Percentiles rank a stretch among this genome's conserved stretches.
Evolutionary conservation across 73 alveolate genomes (phyloP).

Genomic region (Strombidium stylifer): DNA sequence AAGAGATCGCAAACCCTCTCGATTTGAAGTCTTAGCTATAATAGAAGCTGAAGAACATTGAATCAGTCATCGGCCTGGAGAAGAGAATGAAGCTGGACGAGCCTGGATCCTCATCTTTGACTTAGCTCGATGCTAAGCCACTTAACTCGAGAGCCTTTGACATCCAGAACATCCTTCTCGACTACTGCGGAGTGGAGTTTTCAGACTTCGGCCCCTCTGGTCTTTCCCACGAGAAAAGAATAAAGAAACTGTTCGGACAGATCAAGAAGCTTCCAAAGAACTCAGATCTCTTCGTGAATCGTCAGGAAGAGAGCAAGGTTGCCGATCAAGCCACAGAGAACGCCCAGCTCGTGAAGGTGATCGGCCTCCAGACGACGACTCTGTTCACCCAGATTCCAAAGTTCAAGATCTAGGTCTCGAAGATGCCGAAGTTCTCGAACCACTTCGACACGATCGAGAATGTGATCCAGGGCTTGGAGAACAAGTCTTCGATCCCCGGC

Average conservation of each 20-base stretch:
- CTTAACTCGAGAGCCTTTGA: conserved; percentile 18
- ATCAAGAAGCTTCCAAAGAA: conserved; percentile 24
- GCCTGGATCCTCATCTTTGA: not conserved
- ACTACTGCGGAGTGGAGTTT: conserved; percentile 16
- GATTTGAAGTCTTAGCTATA: not conserved
- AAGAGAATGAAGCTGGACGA: conserved; percentile 15
- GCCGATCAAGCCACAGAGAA: conserved; percentile 17
- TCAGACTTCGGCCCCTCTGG: not conserved
- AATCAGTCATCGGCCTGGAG: not conserved
- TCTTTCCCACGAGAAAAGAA: not conserved
- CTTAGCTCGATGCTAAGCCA: conserved; percentile 18
- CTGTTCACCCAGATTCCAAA: conserved; percentile 18
- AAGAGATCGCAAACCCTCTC: not conserved
- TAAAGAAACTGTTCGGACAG: conserved; percentile 13
- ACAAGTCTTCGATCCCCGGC: conserved; percentile 20
- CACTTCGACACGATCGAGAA: conserved; percentile 49
- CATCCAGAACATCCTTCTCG: conserved; percentile 24
- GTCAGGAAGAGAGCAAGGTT: conserved; percentile 3
- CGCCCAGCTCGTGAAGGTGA: conserved; percentile 28
- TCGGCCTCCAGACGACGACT: conserved; percentile 30
- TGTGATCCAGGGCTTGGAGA: conserved; percentile 16
- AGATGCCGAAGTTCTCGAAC: conserved; percentile 46
- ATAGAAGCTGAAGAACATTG: not conserved
- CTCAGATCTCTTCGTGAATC: not conserved
- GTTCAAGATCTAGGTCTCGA: conserved; percentile 19